phyloP scores from a whole-genome alignment of 805 yeast genomes.

The Suhomyces pyralidae region DNA sequence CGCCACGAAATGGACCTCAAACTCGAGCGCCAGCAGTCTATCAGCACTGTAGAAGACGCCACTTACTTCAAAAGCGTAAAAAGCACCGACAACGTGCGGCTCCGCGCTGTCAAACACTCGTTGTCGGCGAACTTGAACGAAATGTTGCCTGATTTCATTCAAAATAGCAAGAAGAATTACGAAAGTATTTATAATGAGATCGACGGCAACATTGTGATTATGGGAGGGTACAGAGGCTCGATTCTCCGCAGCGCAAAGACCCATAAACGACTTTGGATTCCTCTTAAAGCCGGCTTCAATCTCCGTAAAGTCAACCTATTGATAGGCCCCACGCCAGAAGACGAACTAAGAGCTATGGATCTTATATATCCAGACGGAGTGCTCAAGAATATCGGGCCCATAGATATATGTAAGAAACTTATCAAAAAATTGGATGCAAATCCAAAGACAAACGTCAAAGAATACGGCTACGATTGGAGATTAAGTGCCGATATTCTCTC shows the following conservation, averaged over 20 bases:
- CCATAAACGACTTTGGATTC: constrained; percentile 76
- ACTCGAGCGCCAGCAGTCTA: constrained; percentile 52
- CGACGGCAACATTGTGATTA: constrained; percentile 73
- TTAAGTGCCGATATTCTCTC: constrained; percentile 59
- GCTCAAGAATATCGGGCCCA: constrained; percentile 80
- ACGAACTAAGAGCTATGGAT: constrained; percentile 55
- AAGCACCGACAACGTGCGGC: constrained; percentile 62
- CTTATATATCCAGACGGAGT: constrained; percentile 70
- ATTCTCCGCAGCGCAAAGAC: constrained; percentile 65
- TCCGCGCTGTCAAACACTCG: constrained; percentile 67
- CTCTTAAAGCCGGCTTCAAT: constrained; percentile 79
- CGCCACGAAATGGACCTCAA: constrained; percentile 37
- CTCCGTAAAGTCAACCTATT: constrained; percentile 64
- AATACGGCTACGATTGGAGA: constrained; percentile 95
- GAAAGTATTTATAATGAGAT: constrained; percentile 55
- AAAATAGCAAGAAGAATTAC: constrained; percentile 18
- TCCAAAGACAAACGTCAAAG: constrained; percentile 59
- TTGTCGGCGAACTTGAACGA: constrained; percentile 49
- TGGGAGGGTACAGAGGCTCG: constrained; percentile 91
- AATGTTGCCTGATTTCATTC: constrained; percentile 32
- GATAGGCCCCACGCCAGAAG: constrained; percentile 70
- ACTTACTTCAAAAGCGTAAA: constrained; percentile 50
- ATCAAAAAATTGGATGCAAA: constrained; percentile 51
- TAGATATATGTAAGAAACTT: constrained; percentile 68
- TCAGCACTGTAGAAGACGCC: constrained; percentile 64